Evolutionary conservation across 2,329 filamentous ascomycete species (phyloP).

Genomic region (Aspergillus brunneoviolaceus): DNA sequence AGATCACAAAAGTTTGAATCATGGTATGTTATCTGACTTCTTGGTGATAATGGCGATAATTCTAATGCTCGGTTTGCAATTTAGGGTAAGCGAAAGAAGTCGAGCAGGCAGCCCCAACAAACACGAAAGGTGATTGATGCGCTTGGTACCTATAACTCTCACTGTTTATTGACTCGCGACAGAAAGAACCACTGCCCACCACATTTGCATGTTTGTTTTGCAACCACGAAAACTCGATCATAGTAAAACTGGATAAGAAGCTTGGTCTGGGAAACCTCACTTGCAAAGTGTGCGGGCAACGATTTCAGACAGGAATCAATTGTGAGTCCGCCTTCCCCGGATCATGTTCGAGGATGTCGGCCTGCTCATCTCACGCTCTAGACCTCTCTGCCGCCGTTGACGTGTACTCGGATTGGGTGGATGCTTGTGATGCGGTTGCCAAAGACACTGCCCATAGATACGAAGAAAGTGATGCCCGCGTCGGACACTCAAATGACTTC

Average conservation of each 20-base stretch:
- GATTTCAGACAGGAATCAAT: conserved; percentile 89
- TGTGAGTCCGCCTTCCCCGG: conserved; percentile 57
- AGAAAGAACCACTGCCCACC: conserved; percentile 56
- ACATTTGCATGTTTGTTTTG: conserved; percentile 98
- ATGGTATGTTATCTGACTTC: conserved; percentile 5
- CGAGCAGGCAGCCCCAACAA: conserved; percentile 74
- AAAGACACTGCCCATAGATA: conserved; percentile 55
- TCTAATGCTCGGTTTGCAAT: not conserved
- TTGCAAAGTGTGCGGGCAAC: conserved; percentile 92
- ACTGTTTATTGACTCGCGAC: conserved; percentile 13
- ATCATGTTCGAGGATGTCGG: not conserved
- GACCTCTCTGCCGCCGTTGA: conserved; percentile 89
- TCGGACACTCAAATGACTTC: conserved; percentile 20
- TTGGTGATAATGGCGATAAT: not conserved
- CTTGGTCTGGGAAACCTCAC: conserved; percentile 77
- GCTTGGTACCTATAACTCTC: not conserved
- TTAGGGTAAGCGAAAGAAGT: conserved; percentile 89
- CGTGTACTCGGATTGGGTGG: conserved; percentile 97
- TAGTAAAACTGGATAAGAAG: conserved; percentile 93
- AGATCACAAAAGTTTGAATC: not conserved
- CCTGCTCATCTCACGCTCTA: conserved; percentile 37
- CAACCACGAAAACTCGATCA: conserved; percentile 92
- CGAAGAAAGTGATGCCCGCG: conserved; percentile 23
- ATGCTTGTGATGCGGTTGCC: conserved; percentile 77
- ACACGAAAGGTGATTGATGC: conserved; percentile 69